Evolutionary conservation across 1,284 basidiomycete genomes (phyloP), one percentile per base, ranked within the genome.

Genomic region (Sanguinoderma infundibulare): DNA sequence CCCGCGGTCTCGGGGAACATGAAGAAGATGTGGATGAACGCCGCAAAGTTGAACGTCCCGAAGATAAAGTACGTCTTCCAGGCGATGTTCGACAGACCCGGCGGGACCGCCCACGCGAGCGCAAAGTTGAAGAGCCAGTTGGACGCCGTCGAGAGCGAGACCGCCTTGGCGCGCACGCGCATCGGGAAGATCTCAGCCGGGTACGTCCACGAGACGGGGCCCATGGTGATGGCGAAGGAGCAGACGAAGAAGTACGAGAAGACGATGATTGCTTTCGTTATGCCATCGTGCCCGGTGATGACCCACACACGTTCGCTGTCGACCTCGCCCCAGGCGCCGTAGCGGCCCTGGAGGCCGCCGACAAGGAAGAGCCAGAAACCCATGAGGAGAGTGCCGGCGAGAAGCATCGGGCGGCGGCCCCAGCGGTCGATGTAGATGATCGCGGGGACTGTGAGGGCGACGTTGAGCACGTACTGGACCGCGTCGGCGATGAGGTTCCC

Each of bases 381-480:
- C 91, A 92, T 92, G 59, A 85, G 73, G 9, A 84, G 73, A 0
- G 85, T 84, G 24, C 90, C 90, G 49, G 75, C 76, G 62, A 92
- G 77, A 2, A 92, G 78, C 81, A 92, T 87, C 7, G 90, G 90
- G n/a, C 90, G 83, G 47, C 91, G 87, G 61, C 91, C 91, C 89
- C 90, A 92, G 71, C 78, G 81, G 73, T 92, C 90, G 67, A 91
- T 90, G 76, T 86, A 91, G 69, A 90, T 77, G 73, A 92, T 90
- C 0, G 90, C 89, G 10, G 91, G 90, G 35, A 92, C 77, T 34
- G 89, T 91, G 66, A 89, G 74, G n/a, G 70, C 79, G 55, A 90
- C 87, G 67, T 90, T 91, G 55, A 92, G 82, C n/a, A 91, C 86
- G 64, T 91, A 92, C 80, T 92, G 87, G 6, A 92, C 85, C 3